These are phyloP conservation scores for Candida freyschussii DNA, from an alignment of 1,139 yeast genomes.

Conservation along the genomic window DNA sequence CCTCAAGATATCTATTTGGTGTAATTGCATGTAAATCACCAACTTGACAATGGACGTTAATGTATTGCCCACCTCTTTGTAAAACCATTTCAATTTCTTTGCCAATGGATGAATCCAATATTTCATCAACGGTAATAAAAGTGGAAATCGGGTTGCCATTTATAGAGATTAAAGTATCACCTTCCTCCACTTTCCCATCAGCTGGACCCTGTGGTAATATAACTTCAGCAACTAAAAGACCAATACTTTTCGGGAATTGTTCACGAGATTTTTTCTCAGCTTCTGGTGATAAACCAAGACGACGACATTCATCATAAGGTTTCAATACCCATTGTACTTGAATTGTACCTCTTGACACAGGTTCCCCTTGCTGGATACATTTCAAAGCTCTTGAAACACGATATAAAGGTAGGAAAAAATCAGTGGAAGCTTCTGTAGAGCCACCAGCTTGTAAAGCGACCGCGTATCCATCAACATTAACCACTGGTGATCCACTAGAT, in stretches of 20 bases:
- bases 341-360: slow-evolving; percentile 78
- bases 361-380: slow-evolving; percentile 55
- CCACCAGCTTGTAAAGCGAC: slow-evolving; percentile 97
- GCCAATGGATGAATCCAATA: slow-evolving; percentile 70
- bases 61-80: slow-evolving; percentile 70
- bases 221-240: slow-evolving; percentile 78
- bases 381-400: slow-evolving; percentile 77
- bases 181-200: slow-evolving; percentile 68
- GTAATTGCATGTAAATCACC: slow-evolving; percentile 80
- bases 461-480: slow-evolving; percentile 77
- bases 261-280: slow-evolving; percentile 69
- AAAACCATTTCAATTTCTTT: slow-evolving; percentile 51
- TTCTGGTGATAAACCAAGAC: slow-evolving; percentile 75
- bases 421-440: slow-evolving; percentile 85
- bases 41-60: slow-evolving; percentile 47
- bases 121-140: slow-evolving; percentile 79
- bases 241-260: slow-evolving; percentile 69
- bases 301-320: slow-evolving; percentile 87
- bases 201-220: slow-evolving; percentile 89
- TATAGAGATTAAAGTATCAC: slow-evolving; percentile 76
- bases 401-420: slow-evolving; percentile 82
- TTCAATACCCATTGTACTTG: slow-evolving; percentile 86
- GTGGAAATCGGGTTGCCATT: slow-evolving; percentile 63
- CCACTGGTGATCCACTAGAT: slow-evolving; percentile 94
- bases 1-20: slow-evolving; percentile 75